Conservation (phyloP, 2,329 filamentous ascomycete genomes). For the Trichoderma sp. region DNA sequence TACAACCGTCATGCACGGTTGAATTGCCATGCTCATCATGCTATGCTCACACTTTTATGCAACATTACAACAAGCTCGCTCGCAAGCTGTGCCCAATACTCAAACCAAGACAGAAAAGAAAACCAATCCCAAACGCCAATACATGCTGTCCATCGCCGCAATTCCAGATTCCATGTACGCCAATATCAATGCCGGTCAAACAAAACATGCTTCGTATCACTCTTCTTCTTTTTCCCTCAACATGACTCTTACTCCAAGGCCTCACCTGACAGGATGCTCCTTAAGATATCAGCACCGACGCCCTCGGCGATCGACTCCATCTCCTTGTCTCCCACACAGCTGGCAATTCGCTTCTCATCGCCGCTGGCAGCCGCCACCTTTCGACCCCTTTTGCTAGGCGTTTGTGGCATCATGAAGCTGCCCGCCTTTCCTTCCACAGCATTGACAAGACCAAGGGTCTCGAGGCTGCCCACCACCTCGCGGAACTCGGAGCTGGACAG, state of each 20-base stretch:
- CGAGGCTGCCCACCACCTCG: constrained; percentile 86
- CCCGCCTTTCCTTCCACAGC: constrained; percentile 70
- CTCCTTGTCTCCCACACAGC: constrained; percentile 79
- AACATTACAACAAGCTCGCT: constrained; percentile 6
- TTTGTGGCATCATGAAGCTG: constrained; percentile 64
- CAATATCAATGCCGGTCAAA: constrained; percentile 27
- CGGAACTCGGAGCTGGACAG: constrained; percentile 91
- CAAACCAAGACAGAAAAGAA: not conserved
- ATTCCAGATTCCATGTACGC: constrained; percentile 12
- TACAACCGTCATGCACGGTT: not conserved
- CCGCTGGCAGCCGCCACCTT: constrained; percentile 55
- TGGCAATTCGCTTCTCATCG: constrained; percentile 78
- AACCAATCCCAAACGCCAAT: constrained; percentile 19
- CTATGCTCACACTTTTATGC: constrained; percentile 7
- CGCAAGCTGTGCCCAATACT: not conserved
- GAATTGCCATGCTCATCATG: constrained; percentile 10
- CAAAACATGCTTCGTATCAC: constrained; percentile 10
- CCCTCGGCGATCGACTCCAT: constrained; percentile 70
- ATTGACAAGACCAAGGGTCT: constrained; percentile 80
- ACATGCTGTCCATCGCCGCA: constrained; percentile 14
- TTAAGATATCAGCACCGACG: constrained; percentile 62
- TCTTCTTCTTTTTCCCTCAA: not conserved
- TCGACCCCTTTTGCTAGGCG: constrained; percentile 70
- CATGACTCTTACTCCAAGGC: constrained; percentile 52
- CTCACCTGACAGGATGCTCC: constrained; percentile 63